A percentile compares a stretch with the other conserved stretches of the same genome.
Conservation (phyloP, 805 yeast genomes). For the Saturnispora silvae region DNA sequence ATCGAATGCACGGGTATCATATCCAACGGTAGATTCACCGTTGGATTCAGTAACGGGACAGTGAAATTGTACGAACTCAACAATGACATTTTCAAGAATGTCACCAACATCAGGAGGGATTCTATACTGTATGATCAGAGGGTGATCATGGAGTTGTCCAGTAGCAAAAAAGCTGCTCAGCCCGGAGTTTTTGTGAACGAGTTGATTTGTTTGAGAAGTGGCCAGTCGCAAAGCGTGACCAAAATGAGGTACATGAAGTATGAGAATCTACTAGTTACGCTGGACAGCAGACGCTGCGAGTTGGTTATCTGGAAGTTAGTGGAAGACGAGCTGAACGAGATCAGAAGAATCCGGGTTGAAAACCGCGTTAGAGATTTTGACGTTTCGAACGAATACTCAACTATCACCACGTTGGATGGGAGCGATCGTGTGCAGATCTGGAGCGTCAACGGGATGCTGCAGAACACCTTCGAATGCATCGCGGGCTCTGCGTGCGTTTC, state of each 20-base stretch:
- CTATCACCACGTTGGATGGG: no score
- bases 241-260: conserved; percentile 36
- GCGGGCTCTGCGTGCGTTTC: no score
- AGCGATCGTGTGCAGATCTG: no score
- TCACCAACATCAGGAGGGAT: conserved; percentile 34
- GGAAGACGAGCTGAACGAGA: no score
- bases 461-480: no score
- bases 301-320: conserved; percentile 51
- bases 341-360: no score
- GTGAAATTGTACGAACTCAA: conserved; percentile 32
- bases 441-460: no score
- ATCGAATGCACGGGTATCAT: conserved; percentile 33
- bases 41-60: conserved; percentile 49
- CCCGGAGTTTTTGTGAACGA: conserved; percentile 46
- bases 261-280: conserved; percentile 44
- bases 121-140: conserved; percentile 6
- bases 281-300: conserved; percentile 44
- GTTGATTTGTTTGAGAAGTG: conserved; percentile 44
- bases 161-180: conserved; percentile 23
- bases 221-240: conserved; percentile 37
- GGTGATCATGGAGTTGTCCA: not conserved
- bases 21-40: conserved; percentile 31
- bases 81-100: conserved; percentile 9
- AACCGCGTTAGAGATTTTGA: no score
- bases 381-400: no score